Percentiles rank a stretch among this genome's conserved stretches.
These are phyloP conservation scores for Salix koriyanagi DNA, from an alignment of 345 rosid species.

Conservation along the genomic window DNA sequence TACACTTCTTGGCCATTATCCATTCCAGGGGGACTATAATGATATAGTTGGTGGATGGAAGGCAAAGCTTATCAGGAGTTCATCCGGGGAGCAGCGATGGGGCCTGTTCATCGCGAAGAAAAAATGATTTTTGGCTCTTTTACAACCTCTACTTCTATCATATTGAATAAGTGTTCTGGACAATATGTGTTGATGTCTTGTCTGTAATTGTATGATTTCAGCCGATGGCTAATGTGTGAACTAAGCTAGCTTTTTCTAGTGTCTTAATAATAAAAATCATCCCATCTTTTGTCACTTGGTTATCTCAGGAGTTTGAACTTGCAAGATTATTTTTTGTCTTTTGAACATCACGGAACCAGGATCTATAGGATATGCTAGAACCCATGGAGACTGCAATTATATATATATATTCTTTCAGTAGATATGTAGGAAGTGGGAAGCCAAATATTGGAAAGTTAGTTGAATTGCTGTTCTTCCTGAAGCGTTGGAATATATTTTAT, in stretches of 20 bases:
- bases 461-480: not conserved
- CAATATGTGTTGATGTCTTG: not conserved
- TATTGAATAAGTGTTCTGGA: not conserved
- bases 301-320: too few species aligned
- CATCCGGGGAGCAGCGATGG: conserved; percentile 78
- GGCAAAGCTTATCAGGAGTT: conserved; percentile 62
- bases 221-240: not conserved
- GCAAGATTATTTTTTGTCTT: too few species aligned
- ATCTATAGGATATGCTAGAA: too few species aligned
- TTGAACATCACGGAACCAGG: too few species aligned
- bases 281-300: too few species aligned
- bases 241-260: not conserved
- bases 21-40: conserved; percentile 66
- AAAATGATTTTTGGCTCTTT: not conserved
- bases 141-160: not conserved
- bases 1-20: not conserved
- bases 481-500: not conserved
- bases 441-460: too few species aligned
- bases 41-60: conserved; percentile 75
- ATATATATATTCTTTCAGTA: too few species aligned
- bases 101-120: conserved; percentile 60
- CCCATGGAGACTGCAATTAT: too few species aligned
- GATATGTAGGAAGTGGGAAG: too few species aligned
- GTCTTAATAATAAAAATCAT: not conserved
- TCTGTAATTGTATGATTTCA: not conserved